Percentiles rank a stretch among this genome's conserved stretches.
phyloP scores from a whole-genome alignment of 331 rosid species.

The Erythrophleum ivorense region DNA sequence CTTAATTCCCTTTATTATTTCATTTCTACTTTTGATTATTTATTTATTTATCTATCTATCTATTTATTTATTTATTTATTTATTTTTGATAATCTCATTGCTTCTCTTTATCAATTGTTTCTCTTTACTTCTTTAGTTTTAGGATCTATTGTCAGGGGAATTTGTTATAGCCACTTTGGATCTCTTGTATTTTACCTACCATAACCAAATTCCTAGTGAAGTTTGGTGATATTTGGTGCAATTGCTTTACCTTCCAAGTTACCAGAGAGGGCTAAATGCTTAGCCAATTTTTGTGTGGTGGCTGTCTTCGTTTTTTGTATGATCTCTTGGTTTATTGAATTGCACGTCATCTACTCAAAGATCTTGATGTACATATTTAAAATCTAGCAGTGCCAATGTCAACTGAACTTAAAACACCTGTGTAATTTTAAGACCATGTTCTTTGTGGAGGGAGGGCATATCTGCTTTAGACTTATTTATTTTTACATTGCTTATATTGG shows the following conservation, averaged over 20 bases:
- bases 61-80: too few relatives aligned
- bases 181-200: constrained; percentile 13
- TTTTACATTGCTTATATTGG: too few relatives aligned
- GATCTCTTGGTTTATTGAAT: background rate
- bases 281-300: background rate
- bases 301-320: background rate
- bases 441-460: background rate
- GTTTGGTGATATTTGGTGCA: constrained; percentile 33
- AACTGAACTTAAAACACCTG: background rate
- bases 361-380: background rate
- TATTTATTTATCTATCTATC: too few relatives aligned
- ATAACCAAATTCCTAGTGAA: constrained; percentile 3
- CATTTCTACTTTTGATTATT: background rate
- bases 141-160: background rate
- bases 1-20: constrained; percentile 25
- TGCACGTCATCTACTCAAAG: background rate
- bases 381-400: background rate
- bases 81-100: constrained; percentile 17
- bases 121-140: background rate
- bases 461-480: background rate
- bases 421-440: background rate
- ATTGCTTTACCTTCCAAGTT: constrained; percentile 10
- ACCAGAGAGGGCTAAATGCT: background rate
- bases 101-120: background rate
- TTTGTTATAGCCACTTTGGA: background rate